Percentiles rank a stretch among this genome's conserved stretches.
These are phyloP conservation scores for Ceratobasidium sp. DNA, from an alignment of 1,284 basidiomycete species.

Conservation along the genomic window DNA sequence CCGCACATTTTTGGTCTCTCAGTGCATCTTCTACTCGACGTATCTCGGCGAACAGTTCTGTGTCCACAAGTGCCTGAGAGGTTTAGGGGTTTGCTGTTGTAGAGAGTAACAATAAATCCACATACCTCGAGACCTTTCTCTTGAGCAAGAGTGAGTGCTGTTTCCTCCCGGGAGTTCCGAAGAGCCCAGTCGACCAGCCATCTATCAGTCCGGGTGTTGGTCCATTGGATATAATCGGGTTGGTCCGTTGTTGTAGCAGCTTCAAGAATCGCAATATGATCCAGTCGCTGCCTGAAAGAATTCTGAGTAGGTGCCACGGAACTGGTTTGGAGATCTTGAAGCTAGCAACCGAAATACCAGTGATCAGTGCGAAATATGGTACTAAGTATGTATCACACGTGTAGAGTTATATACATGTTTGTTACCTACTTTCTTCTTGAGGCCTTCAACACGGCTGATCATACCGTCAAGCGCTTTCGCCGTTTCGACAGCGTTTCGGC, in stretches of 20 bases:
- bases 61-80: constrained; percentile 79
- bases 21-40: constrained; percentile 83
- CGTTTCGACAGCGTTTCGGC: constrained; percentile 59
- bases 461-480: constrained; percentile 72
- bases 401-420: constrained; percentile 41
- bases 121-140: constrained; percentile 75
- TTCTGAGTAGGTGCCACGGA: constrained; percentile 70
- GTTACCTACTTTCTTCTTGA: constrained; percentile 78
- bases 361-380: constrained; percentile 34
- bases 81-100: constrained; percentile 15
- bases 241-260: constrained; percentile 58
- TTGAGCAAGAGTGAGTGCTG: constrained; percentile 71
- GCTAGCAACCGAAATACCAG: constrained; percentile 52
- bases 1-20: constrained; percentile 74
- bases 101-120: constrained; percentile 44
- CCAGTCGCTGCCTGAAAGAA: constrained; percentile 73
- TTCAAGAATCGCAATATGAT: constrained; percentile 72
- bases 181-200: constrained; percentile 95
- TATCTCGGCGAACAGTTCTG: constrained; percentile 91
- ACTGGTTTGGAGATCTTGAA: constrained; percentile 71
- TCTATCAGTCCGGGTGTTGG: constrained; percentile 79
- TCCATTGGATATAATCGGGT: constrained; percentile 75
- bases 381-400: constrained; percentile 37
- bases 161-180: constrained; percentile 72
- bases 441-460: constrained; percentile 73